Evolutionary conservation across 805 yeast species (phyloP), one percentile per base, ranked within the genome.

Genomic region (Vanderwaltozyma polyspora): DNA sequence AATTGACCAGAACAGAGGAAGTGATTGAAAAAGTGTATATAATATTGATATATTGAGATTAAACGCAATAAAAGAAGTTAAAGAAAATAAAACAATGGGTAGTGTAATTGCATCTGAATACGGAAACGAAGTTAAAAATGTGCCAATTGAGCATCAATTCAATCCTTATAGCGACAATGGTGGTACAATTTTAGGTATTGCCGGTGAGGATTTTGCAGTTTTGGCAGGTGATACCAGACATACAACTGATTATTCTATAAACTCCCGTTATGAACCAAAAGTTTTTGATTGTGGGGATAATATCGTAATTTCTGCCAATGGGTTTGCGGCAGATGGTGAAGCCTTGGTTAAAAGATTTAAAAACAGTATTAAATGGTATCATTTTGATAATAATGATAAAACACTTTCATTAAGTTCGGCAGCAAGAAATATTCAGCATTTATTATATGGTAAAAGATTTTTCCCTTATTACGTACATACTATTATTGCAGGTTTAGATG

Each of bases 141-240:
- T 60, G 23, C 95, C 95, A 40, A 85, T 86, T 55, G 94, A 86
- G 57, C 95, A 87, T 60, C 70, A 80, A 58, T 86, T 86, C 65
- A 85, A 86, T 55, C 96, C 96, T 25, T 86, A 86, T 65, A 66
- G 89, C 21, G 95, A 87, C 60, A 85, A 87, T 51, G 98, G 98
- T 49, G 98, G 98, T 52, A 89, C 97, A 6, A 87, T 89, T 36
- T 65, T 91, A 46, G 98, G 97, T 34, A 91, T 91, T 60, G 96
- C 98, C 1, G 98, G 98, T 33, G 83, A 85, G 57, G 96, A 91
- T 60, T 91, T 86, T 52, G 95, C 95, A 14, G 91, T 91, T 24
- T 68, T 91, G 41, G 98, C 98, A 1, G 97, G 97, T 30, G 98
- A 91, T 59, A 91, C 98, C n/a, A 79, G 98, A 67, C 93, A 82